Evolutionary conservation across 257 asterid species (phyloP), one percentile per base, ranked within the genome.

Genomic region (Scutellaria barbata): DNA sequence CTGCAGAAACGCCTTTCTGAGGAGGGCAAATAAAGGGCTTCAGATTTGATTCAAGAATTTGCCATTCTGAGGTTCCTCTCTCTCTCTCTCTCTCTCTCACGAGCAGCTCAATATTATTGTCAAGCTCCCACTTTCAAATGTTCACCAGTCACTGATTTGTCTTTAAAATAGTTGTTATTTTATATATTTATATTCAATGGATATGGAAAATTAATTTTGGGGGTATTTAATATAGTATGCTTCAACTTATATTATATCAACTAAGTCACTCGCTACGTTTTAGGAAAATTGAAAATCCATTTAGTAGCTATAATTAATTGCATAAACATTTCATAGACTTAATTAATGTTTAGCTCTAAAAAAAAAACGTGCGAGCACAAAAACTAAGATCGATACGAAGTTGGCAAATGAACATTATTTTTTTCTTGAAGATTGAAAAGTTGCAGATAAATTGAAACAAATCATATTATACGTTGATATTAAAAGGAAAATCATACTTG

Each of bases 1-100:
- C 50, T 74, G 76, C 82, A 78, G 73, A 78, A 73, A 56, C 66
- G 35, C 66, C 63, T 62, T 10, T 46, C 71, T 2, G 67, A 69
- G 4, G 63, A 53, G 3, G 55, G 11, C 17, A 16, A 2, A 17
- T 37, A 17, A 17, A 25, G 70, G 16, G 22, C 20, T 69, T 60
- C 45, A 20, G 25, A 18, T 37, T 55, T 41, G 67, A 43, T 40
- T 61, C 46, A 43, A 13, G 43, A 51, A 5, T 14, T 7, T 17
- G 4, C 35, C 51, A 48, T 37, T 67, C 37, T 25, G 1, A 8
- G 41, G 50, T 25, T 10, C 4, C 35, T 5, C 48, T 41, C n/a
- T 20, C 39, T 7, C 12, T 41, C 52, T 46, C 10, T 10, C 4
- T 5, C 69, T 11, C 17, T 30, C 56, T 41, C 53, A 50, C 68